Base-by-base conservation (phyloP, 495 filamentous ascomycete species). In the Barbatosphaeria neglecta region DNA sequence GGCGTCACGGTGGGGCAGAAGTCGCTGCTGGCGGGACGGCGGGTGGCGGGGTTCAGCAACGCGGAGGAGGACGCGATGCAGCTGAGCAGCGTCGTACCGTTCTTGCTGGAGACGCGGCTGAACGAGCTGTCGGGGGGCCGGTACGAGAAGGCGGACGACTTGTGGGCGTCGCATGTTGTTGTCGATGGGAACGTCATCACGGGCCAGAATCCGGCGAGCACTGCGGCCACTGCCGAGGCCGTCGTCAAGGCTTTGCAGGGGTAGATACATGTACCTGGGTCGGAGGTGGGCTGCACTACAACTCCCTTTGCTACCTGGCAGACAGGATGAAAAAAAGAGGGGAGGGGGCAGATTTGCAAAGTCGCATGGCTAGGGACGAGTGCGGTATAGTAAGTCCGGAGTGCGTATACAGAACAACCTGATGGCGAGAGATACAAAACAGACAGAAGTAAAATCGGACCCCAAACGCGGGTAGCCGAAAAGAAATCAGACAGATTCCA, bases 151-250 rank as follows among this genome's bases (percentile, higher is more conserved):
- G 76, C 81, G 0, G 70, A 57, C 0, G 56, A 76, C 56, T 61
- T 68, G 6, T 87, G 73, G 76, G 76, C 52, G 0, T 66, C 64
- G 59, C 75, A 82, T 60, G 77, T 86, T 11, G 70, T 78, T 22
- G 72, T 80, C 23, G 72, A 73, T 38, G 82, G 80, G 0, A 67
- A 64, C 53, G 45, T 89, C 45, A 82, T 89, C 48, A 87, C 84
- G 2, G 84, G 84, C 0, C 83, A 89, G 68, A 89, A 87, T 52
- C 84, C 84, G 15, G 75, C 72, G 8, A 81, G 76, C 58, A 82
- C 81, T 11, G 68, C 64, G 22, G 71, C 58, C 0, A 65, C 87
- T 40, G 83, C 73, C 0, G 69, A 82, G 60, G 68, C 59, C n/a
- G 50, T 73, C 50, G 53, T 63, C 15, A 64, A 62, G 54, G 53